Evolutionary conservation across 495 filamentous ascomycete species (phyloP), one percentile per base, ranked within the genome.

Genomic region (Aspergillus sclerotiicarbonarius): DNA sequence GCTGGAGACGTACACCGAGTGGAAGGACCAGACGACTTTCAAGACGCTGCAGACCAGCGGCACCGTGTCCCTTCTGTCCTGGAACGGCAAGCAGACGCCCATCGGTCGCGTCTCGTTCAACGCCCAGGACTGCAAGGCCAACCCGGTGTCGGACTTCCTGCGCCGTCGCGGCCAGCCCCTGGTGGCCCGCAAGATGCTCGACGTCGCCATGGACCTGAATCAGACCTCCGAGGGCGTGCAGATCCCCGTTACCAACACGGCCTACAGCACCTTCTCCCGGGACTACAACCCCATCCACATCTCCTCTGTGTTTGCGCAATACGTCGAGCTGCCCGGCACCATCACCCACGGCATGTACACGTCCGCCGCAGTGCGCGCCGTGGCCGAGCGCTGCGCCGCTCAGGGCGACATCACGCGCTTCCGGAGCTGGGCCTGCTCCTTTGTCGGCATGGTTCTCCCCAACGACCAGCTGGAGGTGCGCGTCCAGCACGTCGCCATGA

Each of bases 121-220:
- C 20, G 51, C 20, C 9, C 20, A 19, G 4, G 29, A 47, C 16
- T 49, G 7, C 39, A 10, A 33, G 15, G 33, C 21, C 13, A 56
- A 56, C n/a, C 54, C 54, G 9, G 44, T 56, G 9, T 16, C 45
- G 29, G 54, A 56, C 39, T 56, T 56, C 32, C 54, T 56, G 15
- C 6, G 15, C 15, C 54, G 54, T 6, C 54, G 47, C 44, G 54
- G 54, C 0, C 15, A 30, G 8, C 43, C 44, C 5, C 31, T 16
- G 15, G 20, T n/a, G 8, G 18, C 31, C 13, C 12, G 25, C 6
- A 45, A 56, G 29, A 5, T 7, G 6, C 44, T 56, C 15, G 43
- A 8, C 16, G 19, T n/a, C 4, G 8, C 54, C 13, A 30, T 31
- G 25, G 25, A 21, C 12, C 19, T 20, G 30, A 41, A 13, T 8